A percentile compares a stretch with the other conserved stretches of the same genome.
These are phyloP conservation scores for Eucommia ulmoides DNA, from an alignment of 257 asterid species.

Conservation along the genomic window DNA sequence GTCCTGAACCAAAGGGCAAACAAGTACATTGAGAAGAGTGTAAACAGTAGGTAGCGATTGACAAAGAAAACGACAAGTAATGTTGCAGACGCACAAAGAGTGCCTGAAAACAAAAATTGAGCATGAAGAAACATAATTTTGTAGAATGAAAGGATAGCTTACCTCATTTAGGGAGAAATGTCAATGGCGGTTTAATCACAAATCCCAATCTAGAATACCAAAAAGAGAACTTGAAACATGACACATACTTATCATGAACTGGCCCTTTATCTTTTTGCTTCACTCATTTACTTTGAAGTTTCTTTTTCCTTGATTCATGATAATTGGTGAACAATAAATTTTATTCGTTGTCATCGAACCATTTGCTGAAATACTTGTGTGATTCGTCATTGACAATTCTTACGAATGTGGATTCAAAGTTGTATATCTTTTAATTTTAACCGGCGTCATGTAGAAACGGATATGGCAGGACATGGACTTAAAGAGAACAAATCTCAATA, in stretches of 20 bases:
- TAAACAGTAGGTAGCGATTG: background rate
- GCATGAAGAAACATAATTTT: background rate
- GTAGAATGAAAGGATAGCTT: background rate
- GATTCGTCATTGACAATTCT: no score
- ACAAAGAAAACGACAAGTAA: background rate
- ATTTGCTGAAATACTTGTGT: no score
- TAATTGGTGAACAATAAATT: no score
- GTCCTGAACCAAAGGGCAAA: slow-evolving; percentile 35
- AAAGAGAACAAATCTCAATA: no score
- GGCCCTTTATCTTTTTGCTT: no score
- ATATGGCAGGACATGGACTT: no score
- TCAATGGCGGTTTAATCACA: background rate
- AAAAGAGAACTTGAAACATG: background rate
- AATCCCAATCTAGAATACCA: background rate
- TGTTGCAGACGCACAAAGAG: background rate
- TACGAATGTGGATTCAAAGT: no score
- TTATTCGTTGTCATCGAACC: no score
- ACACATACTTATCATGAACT: background rate
- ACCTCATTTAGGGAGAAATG: background rate
- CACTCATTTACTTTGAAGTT: no score
- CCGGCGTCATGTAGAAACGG: no score
- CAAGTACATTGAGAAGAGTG: background rate
- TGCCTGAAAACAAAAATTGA: background rate
- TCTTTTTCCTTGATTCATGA: no score
- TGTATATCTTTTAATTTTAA: no score